Conservation (phyloP, 768 basidiomycete genomes). For the Lentinus tigrinus region DNA sequence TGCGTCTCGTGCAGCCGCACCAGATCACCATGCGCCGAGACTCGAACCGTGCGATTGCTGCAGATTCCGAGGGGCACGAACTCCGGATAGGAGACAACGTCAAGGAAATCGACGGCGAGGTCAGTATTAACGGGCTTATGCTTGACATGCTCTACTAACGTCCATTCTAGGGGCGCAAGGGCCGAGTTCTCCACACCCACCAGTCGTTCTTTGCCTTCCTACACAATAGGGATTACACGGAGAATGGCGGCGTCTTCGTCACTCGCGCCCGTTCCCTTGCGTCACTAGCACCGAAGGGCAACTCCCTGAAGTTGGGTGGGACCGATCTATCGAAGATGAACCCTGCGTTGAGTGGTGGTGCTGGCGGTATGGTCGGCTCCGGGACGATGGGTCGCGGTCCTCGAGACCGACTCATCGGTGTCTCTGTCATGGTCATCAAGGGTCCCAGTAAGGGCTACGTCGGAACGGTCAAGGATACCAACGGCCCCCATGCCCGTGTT, state of each 20-base stretch:
- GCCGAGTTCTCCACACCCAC: slow-evolving; percentile 89
- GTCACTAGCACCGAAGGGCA: slow-evolving; percentile 86
- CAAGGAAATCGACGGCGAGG: slow-evolving; percentile 89
- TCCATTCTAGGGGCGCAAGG: slow-evolving; percentile 71
- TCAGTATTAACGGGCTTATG: slow-evolving; percentile 34
- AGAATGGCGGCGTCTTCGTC: slow-evolving; percentile 95
- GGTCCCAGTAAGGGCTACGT: slow-evolving; percentile 89
- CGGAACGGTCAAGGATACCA: slow-evolving; percentile 93
- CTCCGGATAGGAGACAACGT: slow-evolving; percentile 87
- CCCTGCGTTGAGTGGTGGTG: slow-evolving; percentile 62
- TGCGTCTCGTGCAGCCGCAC: slow-evolving; percentile 86
- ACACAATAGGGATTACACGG: slow-evolving; percentile 84
- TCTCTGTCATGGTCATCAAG: slow-evolving; percentile 74
- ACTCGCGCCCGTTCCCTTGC: slow-evolving; percentile 80
- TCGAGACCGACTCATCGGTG: slow-evolving; percentile 79
- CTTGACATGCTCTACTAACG: neutral
- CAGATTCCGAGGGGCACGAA: slow-evolving; percentile 86
- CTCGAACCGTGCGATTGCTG: slow-evolving; percentile 79
- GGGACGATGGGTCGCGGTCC: slow-evolving; percentile 78
- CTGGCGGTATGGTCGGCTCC: slow-evolving; percentile 80
- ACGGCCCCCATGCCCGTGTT: slow-evolving; percentile 81
- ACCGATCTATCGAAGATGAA: slow-evolving; percentile 92
- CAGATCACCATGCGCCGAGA: slow-evolving; percentile 92
- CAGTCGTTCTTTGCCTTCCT: slow-evolving; percentile 94
- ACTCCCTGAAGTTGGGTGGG: slow-evolving; percentile 56